Evolutionary conservation across 2,329 filamentous ascomycete genomes (phyloP), one percentile per base, ranked within the genome.

Genomic region (Neurospora sp.): DNA sequence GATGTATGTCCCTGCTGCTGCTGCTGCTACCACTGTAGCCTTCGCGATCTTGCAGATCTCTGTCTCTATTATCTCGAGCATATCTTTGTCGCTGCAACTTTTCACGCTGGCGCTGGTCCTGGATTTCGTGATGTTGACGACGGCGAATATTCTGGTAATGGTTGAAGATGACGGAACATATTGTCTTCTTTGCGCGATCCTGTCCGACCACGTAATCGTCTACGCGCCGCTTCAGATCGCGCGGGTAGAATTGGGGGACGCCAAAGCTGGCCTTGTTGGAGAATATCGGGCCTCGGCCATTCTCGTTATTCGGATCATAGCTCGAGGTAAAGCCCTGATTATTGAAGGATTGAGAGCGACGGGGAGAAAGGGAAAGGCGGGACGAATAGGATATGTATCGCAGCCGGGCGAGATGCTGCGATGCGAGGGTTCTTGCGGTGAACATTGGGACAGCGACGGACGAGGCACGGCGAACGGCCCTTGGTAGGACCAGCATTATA

Each of bases 121-220:
- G 82, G 36, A 92, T 88, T 76, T 97, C 93, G 69, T 94, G 89
- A 74, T 96, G 88, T 71, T 90, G 88, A 67, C 93, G 85, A 76
- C 93, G 87, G 33, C 94, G 89, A 71, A 97, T 87, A 66, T 92
- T 88, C 80, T 97, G 93, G 78, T 98, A 97, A 79, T 99, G 96
- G 77, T 98, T 97, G 82, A 97, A 97, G 37, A 99, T 92, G 6
- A 95, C 93, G 3, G 95, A 91, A 73, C 93, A 96, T 73, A 98
- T 89, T 15, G 94, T 92, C 80, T 97, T 96, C 84, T 99, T 96
- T 17, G 96, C 93, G 71, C 93, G 89, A 74, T 97, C 93, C 80
- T 99, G 96, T 52, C 95, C 96, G 4, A 99, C 95, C 1, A 99
- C 95, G 78, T 96, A 99, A 77, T 96, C 92, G 78, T 99, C 96